Percentiles rank a stretch among this genome's conserved stretches.
phyloP scores from a whole-genome alignment of 441 rosid genomes.

The Kokia cookei region DNA sequence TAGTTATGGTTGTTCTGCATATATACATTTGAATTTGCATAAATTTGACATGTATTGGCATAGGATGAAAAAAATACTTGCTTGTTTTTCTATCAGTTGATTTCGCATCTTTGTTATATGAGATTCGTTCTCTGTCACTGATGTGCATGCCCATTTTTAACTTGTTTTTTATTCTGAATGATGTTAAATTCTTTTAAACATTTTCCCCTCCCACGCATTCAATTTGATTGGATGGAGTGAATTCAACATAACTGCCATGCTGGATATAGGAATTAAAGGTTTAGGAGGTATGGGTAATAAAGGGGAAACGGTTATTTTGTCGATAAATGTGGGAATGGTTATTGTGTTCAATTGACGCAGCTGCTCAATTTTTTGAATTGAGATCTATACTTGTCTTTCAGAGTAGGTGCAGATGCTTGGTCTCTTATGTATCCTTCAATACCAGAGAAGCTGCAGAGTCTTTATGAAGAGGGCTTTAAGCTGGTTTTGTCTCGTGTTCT shows the following conservation, averaged over 20 bases:
- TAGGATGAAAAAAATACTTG: background rate
- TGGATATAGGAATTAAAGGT: background rate
- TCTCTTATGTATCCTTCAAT: constrained; percentile 83
- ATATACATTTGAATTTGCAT: background rate
- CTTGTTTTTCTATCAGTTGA: background rate
- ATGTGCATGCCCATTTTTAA: background rate
- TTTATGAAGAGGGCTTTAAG: constrained; percentile 79
- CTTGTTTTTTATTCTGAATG: constrained; percentile 1
- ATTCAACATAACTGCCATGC: background rate
- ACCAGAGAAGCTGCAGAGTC: constrained; percentile 65
- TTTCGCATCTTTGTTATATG: background rate
- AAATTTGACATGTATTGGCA: constrained; percentile 3
- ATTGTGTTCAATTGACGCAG: background rate
- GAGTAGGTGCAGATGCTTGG: constrained; percentile 87
- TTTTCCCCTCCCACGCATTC: background rate
- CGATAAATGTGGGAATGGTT: background rate
- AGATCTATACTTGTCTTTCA: constrained; percentile 26
- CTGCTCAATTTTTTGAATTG: background rate
- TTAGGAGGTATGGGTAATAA: background rate
- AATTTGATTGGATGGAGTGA: background rate
- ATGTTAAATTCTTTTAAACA: background rate
- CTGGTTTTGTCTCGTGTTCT: constrained; percentile 43
- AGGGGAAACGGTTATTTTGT: background rate
- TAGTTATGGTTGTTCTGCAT: background rate
- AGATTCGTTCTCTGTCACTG: background rate